Evolutionary conservation across 129 eudicot genomes (phyloP).

Genomic region (Helianthus annuus): HanXRQr2.0-SUNRISE NC_035449.2:151096745-151097244

Average conservation of each 20-base stretch:
- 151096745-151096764: no score
- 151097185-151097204: neutral
- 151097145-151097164: conserved; percentile 28
- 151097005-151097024: conserved; percentile 19
- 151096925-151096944: neutral
- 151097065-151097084: neutral
- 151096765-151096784: no score
- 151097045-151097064: conserved; percentile 10
- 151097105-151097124: conserved; percentile 11
- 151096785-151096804: no score
- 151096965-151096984: neutral
- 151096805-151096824: no score
- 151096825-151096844: no score
- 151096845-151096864: no score
- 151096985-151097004: neutral
- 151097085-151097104: neutral
- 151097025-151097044: conserved; percentile 25
- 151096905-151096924: neutral
- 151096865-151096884: no score
- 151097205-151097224: conserved; percentile 15
- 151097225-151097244: conserved; percentile 8
- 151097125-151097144: conserved; percentile 33
- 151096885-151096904: neutral
- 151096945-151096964: neutral
- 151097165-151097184: conserved; percentile 31